phyloP scores from a whole-genome alignment of 2,329 filamentous ascomycete genomes.

The Penicillium griseofulvum region DNA sequence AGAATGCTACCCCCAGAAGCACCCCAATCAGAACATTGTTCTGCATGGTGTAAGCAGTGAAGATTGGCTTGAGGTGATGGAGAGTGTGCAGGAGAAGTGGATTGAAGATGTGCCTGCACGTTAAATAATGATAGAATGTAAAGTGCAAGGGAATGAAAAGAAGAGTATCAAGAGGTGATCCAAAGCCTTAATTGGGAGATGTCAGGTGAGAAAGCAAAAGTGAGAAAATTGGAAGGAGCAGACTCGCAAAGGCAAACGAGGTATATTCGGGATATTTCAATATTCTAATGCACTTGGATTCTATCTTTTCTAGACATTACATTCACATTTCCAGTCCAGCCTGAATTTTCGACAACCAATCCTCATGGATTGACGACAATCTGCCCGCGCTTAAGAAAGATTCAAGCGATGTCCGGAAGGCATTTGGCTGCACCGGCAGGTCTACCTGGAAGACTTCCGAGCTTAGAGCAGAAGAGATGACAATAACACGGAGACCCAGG shows the following conservation, averaged over 20 bases:
- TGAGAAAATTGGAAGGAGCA: background rate
- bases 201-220: background rate
- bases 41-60: conserved; percentile 10
- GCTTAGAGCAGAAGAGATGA: conserved; percentile 36
- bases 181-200: background rate
- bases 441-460: conserved; percentile 19
- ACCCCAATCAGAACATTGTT: conserved; percentile 15
- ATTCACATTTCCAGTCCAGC: conserved; percentile 16
- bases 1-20: conserved; percentile 8
- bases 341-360: conserved; percentile 33
- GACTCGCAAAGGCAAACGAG: background rate
- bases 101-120: background rate
- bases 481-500: conserved; percentile 41
- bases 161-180: background rate
- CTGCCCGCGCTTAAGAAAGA: conserved; percentile 25
- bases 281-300: background rate
- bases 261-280: background rate
- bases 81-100: background rate
- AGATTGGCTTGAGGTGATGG: background rate
- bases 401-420: conserved; percentile 26
- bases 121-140: background rate
- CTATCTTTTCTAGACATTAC: background rate
- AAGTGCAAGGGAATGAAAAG: background rate
- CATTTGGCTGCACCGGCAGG: conserved; percentile 14
- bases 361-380: conserved; percentile 28